Base-by-base conservation (phyloP, 139 green algal genomes). In the Micractinium conductrix region DNA sequence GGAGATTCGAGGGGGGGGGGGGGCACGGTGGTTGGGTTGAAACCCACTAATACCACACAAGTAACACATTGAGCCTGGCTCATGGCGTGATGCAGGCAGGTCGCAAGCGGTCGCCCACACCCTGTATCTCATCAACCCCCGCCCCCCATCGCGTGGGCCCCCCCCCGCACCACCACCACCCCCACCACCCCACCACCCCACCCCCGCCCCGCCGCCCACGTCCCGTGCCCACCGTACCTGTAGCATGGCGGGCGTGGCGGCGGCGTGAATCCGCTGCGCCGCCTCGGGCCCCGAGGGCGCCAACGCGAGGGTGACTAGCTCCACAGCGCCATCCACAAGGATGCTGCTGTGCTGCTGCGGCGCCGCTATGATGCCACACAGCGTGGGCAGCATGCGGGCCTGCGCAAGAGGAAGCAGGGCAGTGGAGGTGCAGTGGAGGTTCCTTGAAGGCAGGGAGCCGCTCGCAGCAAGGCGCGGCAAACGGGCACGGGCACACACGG, bases 251-350 rank as follows among this genome's bases (percentile, higher is more conserved):
- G 48, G 62, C 26, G 83, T 90, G 58, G 82, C 76, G 26, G 80
- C 85, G 5, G 60, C 86, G 33, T 88, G 82, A 42, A 93, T 88
- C 14, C 70, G 72, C 24, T 38, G 45, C 12, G 90, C 92, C 28
- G 88, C 82, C 38, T 89, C 75, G 0, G 60, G 42, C 9, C 58
- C 68, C 0, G 84, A 81, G 4, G 89, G 82, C 12, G 58, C 74
- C 43, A 95, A 65, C 35, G 96, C 79, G 35, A 88, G 73, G 14
- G 79, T 84, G 8, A 95, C 68, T 79, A 97, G 45, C 67, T 96
- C 93, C 84, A 97, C 67, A 0, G 85, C 86, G 4, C 90, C 89
- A 53, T 91, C 91, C 37, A 97, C 87, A 37, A 95, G 48, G 37
- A 90, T 87, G 26, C 84, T 33, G 0, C 69, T 55, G 84, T 91